A percentile compares a stretch with the other conserved stretches of the same genome.
phyloP scores from a whole-genome alignment of 208 protist species.

The Leishmania braziliensis region DNA sequence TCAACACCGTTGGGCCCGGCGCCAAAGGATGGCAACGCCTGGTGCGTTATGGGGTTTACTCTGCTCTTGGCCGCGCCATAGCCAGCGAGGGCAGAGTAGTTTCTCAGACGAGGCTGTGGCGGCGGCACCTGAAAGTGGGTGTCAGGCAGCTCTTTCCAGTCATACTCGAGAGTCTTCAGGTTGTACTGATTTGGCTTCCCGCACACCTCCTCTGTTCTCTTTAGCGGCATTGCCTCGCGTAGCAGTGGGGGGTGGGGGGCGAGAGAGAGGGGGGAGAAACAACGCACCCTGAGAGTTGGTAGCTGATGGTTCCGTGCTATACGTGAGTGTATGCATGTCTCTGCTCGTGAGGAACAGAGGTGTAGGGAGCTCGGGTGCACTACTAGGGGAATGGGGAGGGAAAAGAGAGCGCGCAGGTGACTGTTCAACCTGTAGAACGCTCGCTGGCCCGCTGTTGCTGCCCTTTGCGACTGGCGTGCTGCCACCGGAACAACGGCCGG shows the following conservation, averaged over 20 bases:
- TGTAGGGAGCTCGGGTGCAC: background rate
- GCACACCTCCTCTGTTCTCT: conserved; percentile 70
- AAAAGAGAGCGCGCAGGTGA: background rate
- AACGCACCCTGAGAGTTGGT: background rate
- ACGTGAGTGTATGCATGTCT: background rate
- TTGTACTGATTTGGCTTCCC: conserved; percentile 86
- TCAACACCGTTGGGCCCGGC: background rate
- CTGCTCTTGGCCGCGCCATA: background rate
- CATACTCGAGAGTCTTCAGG: conserved; percentile 70
- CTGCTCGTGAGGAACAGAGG: background rate
- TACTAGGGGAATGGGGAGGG: background rate
- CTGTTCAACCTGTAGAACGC: background rate
- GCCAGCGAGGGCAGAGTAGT: conserved; percentile 22
- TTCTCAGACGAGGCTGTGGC: conserved; percentile 22
- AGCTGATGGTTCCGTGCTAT: background rate
- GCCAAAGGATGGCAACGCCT: conserved; percentile 2
- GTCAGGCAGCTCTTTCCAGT: conserved; percentile 74
- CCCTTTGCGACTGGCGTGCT: background rate
- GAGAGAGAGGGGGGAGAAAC: background rate
- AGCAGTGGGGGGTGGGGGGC: too few species aligned
- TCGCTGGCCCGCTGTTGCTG: background rate
- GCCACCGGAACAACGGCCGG: background rate
- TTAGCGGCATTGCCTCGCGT: conserved; percentile 21
- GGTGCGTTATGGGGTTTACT: conserved; percentile 26
- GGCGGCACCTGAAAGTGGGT: conserved; percentile 36